Evolutionary conservation across 2,329 filamentous ascomycete species (phyloP).

Genomic region (Colletotrichum abscissum): DNA sequence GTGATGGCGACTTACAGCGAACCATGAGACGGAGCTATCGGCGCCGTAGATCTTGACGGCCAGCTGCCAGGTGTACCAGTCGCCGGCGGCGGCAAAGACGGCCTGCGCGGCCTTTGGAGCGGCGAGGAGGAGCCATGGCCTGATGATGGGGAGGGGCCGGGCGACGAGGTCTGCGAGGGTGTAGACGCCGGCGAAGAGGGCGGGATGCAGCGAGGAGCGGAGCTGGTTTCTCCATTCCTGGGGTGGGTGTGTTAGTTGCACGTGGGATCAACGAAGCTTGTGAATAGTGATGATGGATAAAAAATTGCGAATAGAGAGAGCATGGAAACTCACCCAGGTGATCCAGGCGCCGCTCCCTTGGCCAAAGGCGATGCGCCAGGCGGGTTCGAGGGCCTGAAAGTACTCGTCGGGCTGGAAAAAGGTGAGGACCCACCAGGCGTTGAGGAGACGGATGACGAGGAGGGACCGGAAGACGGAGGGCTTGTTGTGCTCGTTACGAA

Average conservation of each 20-base stretch:
- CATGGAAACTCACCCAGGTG: conserved; percentile 80
- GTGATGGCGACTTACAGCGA: conserved; percentile 67
- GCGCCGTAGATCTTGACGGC: conserved; percentile 78
- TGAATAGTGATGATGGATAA: background rate
- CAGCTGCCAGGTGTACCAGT: conserved; percentile 90
- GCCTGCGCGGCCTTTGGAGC: conserved; percentile 83
- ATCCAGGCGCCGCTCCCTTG: conserved; percentile 84
- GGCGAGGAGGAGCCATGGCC: conserved; percentile 75
- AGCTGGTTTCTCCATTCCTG: conserved; percentile 94
- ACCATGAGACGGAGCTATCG: conserved; percentile 71
- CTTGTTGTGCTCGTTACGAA: conserved; percentile 40
- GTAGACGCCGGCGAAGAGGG: conserved; percentile 84
- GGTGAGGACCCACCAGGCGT: conserved; percentile 81
- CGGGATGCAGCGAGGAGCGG: conserved; percentile 91
- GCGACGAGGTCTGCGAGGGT: conserved; percentile 68
- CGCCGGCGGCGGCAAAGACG: conserved; percentile 78
- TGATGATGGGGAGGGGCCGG: conserved; percentile 60
- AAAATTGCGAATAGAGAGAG: background rate
- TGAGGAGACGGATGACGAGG: conserved; percentile 80
- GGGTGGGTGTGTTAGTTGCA: background rate
- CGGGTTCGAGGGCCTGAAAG: conserved; percentile 94
- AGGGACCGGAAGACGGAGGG: conserved; percentile 48
- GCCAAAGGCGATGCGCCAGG: conserved; percentile 91
- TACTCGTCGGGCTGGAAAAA: conserved; percentile 99
- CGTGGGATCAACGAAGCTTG: no score